Base-by-base conservation (phyloP, 1,284 basidiomycete species). In the Vanrija sp. region DNA sequence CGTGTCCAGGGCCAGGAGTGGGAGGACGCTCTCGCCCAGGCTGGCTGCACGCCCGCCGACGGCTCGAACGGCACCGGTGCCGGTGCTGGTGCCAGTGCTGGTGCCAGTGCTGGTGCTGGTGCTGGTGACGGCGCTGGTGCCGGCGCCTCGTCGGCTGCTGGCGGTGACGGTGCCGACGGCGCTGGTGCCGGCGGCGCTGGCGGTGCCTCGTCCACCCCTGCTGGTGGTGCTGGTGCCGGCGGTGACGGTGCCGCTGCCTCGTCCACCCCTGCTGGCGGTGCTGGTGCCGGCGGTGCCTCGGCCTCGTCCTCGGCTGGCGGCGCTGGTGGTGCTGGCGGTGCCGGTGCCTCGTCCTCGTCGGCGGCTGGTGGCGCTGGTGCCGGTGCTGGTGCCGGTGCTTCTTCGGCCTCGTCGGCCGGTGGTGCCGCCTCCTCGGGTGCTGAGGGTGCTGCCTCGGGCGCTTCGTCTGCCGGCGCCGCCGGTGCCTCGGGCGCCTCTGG, bases 111-210 rank as follows among this genome's bases (percentile, higher is more conserved):
- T 9, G 39, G 36, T 68, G 4, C 39, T 39, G 44, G 64, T 47
- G 16, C 69, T 64, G 20, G 57, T 53, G 0, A 54, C 41, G 42
- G 62, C 56, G 16, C 69, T 64, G 20, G 57, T 53, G 0, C 54
- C 41, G 42, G 62, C n/a, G n/a, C n/a, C n/a, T n/a, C n/a, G n/a
- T n/a, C n/a, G n/a, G n/a, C n/a, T n/a, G n/a, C n/a, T 55, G 41
- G 57, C 58, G 22, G 56, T 50, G 3, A 64, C 51, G 20, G 63
- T 19, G 8, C 41, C 45, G 23, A 55, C 57, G 41, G 23, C 8
- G 24, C 44, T 42, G 16, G 43, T 31, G 24, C 23, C 6, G 20
- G 38, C 44, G 22, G 27, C 6, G 37, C 20, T 27, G 22, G 12
- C 4, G 45, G 19, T 24, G 41, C 24, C n/a, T 15, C 15, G 20